Evolutionary conservation across 1,284 basidiomycete species (phyloP), one percentile per base, ranked within the genome.

Genomic region (Moesziomyces antarcticus): DNA sequence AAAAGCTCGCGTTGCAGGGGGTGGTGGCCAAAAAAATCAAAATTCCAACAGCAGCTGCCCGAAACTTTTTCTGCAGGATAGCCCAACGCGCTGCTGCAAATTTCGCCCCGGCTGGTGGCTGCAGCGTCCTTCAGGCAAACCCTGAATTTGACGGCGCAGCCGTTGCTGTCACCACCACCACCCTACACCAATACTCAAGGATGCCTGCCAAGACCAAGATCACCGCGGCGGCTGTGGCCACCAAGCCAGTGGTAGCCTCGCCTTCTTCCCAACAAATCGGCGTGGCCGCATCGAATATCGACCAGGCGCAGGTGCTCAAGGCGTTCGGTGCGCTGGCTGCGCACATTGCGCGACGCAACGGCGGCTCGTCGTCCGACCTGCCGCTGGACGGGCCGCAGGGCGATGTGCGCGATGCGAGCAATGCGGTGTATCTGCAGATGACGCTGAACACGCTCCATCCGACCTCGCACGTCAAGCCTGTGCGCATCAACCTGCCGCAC

Each of bases 401-500:
- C 3, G 58, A 69, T 35, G 62, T 73, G 10, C 67, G 62, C 25
- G 75, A 77, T 51, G 46, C 73, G 11, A 57, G 52, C 30, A 77
- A 82, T 45, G 57, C 71, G 0, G 74, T 81, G 25, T 82, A 62
- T 35, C 14, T 83, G 5, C 78, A 82, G 45, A 22, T 83, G 24
- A 78, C 79, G 2, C 47, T 82, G 51, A 80, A 82, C 57, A 50
- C 58, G 40, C 62, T 83, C 16, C 59, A 58, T 13, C 53, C 70
- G 1, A 58, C 64, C 16, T 65, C 55, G 44, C 71, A 79, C 43
- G 67, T 76, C 24, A 82, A 82, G 56, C 79, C 81, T 16, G 73
- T 76, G n/a, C 70, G 79, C 0, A 75, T 80, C 56, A 71, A 72
- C 22, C 56, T 78, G 9, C 78, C 83, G 20, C 88, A 96, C 84